Evolutionary conservation across 2,329 filamentous ascomycete genomes (phyloP).

Genomic region (Calonectria henricotiae): DNA sequence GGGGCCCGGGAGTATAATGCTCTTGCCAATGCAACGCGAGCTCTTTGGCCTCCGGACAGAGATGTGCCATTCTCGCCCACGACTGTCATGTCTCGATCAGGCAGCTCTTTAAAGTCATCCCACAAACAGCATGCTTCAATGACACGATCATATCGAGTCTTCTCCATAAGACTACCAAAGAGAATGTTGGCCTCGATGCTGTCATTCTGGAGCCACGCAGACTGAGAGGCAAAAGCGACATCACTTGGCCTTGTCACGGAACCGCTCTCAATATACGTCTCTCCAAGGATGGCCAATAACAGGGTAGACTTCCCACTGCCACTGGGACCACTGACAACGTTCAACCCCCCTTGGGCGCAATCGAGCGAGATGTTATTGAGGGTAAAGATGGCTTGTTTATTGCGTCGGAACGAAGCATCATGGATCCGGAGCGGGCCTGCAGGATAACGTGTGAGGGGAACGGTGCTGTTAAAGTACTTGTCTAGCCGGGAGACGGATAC

Average conservation of each 20-base stretch:
- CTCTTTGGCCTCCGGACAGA: constrained; percentile 72
- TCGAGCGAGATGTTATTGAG: constrained; percentile 67
- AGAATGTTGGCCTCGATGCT: constrained; percentile 71
- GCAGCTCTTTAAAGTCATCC: constrained; percentile 68
- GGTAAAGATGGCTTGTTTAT: constrained; percentile 67
- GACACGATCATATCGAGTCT: constrained; percentile 69
- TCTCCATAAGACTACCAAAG: constrained; percentile 69
- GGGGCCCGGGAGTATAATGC: constrained; percentile 72
- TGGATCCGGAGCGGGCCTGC: constrained; percentile 66
- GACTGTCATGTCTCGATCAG: constrained; percentile 67
- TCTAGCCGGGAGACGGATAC: constrained; percentile 69
- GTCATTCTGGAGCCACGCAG: constrained; percentile 73
- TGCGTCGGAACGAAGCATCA: constrained; percentile 67
- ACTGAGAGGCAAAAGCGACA: constrained; percentile 72
- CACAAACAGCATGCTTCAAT: constrained; percentile 71
- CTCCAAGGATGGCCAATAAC: constrained; percentile 69
- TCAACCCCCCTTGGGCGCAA: constrained; percentile 70
- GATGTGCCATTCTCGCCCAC: constrained; percentile 72
- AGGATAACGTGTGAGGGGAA: constrained; percentile 66
- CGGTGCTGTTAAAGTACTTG: constrained; percentile 69
- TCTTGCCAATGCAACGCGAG: constrained; percentile 71
- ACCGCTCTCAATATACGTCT: constrained; percentile 68
- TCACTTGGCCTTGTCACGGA: constrained; percentile 67
- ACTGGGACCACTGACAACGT: constrained; percentile 70
- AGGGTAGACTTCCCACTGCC: constrained; percentile 74